Percentiles rank a stretch among this genome's conserved stretches.
Evolutionary conservation across 2,329 filamentous ascomycete species (phyloP).

Genomic region (Nemania sp.): DNA sequence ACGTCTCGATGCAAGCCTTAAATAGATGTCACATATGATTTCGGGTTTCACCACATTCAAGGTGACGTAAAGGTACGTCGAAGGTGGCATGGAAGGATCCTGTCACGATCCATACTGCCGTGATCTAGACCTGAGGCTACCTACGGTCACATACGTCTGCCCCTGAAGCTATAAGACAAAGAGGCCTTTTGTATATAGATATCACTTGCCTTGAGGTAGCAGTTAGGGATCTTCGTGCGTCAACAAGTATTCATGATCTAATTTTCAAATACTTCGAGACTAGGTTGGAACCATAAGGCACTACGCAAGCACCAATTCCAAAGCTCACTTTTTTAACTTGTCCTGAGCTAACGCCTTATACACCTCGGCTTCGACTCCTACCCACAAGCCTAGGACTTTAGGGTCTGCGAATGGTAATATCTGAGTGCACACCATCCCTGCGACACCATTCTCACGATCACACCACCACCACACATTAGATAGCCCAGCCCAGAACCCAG

Average conservation of each 20-base stretch:
- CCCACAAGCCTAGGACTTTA: constrained; percentile 57
- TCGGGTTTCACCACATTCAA: too few species aligned
- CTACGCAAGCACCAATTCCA: background rate
- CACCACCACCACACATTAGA: constrained; percentile 73
- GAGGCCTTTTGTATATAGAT: too few species aligned
- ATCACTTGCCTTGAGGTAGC: too few species aligned
- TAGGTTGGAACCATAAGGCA: background rate
- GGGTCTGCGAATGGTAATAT: constrained; percentile 63
- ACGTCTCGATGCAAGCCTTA: background rate
- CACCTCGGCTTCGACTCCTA: constrained; percentile 54
- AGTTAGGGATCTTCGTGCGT: too few species aligned
- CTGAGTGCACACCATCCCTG: constrained; percentile 63
- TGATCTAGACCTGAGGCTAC: too few species aligned
- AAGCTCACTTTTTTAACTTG: constrained; percentile 3
- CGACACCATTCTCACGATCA: constrained; percentile 70
- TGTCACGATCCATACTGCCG: too few species aligned
- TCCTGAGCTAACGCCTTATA: constrained; percentile 47
- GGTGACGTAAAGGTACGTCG: too few species aligned
- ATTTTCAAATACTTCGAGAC: background rate
- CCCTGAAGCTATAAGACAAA: too few species aligned
- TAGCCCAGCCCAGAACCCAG: constrained; percentile 69
- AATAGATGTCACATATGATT: too few species aligned
- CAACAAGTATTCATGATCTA: too few species aligned
- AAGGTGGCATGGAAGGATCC: too few species aligned
- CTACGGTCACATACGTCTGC: too few species aligned